Conservation (phyloP, 345 rosid species). For the Euclidium syriacum region DNA sequence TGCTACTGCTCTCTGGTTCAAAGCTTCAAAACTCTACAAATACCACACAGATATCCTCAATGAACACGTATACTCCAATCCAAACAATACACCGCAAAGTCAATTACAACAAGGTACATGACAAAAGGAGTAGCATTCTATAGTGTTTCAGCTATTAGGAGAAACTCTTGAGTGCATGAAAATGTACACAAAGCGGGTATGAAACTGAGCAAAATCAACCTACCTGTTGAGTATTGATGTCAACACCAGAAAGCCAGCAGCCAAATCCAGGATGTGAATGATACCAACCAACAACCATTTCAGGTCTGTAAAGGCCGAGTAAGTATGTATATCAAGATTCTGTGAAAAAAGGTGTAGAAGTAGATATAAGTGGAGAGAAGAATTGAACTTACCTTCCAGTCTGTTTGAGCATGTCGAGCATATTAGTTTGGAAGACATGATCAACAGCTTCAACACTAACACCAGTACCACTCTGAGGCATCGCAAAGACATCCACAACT, state of each 20-base stretch:
- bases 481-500: constrained; percentile 96
- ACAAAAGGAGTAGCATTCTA: neutral
- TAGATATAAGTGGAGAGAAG: neutral
- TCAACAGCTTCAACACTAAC: constrained; percentile 99
- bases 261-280: constrained; percentile 99
- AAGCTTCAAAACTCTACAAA: constrained; percentile 96
- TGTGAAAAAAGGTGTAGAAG: neutral
- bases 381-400: constrained; percentile 69
- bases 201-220: neutral
- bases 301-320: constrained; percentile 75
- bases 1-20: constrained; percentile 96
- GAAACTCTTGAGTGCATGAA: neutral
- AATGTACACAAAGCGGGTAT: neutral
- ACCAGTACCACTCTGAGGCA: constrained; percentile 99
- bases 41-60: constrained; percentile 3
- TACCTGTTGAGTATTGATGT: constrained; percentile 98
- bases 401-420: constrained; percentile 99
- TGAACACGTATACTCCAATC: neutral
- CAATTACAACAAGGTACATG: neutral
- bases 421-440: constrained; percentile 95
- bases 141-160: neutral
- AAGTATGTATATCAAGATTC: neutral
- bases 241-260: constrained; percentile 99
- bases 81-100: neutral
- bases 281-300: constrained; percentile 99